phyloP scores from a whole-genome alignment of 2,329 filamentous ascomycete species.

The Fusarium cyanostomum region DNA sequence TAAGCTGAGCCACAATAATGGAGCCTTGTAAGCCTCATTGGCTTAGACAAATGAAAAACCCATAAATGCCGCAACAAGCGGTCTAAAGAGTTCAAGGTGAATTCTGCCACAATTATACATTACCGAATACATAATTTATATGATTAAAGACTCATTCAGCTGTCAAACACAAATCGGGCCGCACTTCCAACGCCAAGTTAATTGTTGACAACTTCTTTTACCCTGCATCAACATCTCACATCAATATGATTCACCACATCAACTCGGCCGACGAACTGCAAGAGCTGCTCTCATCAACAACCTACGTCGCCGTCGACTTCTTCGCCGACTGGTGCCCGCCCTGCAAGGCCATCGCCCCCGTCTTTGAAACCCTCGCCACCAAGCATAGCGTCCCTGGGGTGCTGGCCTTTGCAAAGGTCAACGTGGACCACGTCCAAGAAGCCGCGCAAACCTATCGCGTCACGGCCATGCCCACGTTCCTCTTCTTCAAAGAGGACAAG shows the following conservation, averaged over 20 bases:
- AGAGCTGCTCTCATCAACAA: conserved; percentile 50
- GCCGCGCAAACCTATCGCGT: conserved; percentile 80
- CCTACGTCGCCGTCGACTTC: conserved; percentile 59
- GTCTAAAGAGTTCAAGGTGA: no score
- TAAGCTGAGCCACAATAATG: no score
- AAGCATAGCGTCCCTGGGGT: conserved; percentile 54
- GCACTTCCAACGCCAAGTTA: no score
- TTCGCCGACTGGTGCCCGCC: conserved; percentile 62
- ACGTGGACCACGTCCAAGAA: conserved; percentile 84
- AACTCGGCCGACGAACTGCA: conserved; percentile 47
- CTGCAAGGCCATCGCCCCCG: conserved; percentile 58
- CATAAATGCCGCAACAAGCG: no score
- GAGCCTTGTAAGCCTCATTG: no score
- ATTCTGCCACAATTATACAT: no score
- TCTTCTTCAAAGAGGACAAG: conserved; percentile 77
- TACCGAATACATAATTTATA: no score
- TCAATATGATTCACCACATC: conserved; percentile 45
- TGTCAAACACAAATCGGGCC: no score
- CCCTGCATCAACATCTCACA: background rate
- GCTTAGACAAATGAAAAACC: no score
- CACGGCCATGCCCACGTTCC: conserved; percentile 93
- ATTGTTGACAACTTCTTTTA: no score
- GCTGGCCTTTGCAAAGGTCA: conserved; percentile 85
- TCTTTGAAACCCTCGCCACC: conserved; percentile 50
- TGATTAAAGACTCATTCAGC: no score